Conservation (phyloP, 2,329 filamentous ascomycete species). For the Ceratocystis harringtonii region DNA sequence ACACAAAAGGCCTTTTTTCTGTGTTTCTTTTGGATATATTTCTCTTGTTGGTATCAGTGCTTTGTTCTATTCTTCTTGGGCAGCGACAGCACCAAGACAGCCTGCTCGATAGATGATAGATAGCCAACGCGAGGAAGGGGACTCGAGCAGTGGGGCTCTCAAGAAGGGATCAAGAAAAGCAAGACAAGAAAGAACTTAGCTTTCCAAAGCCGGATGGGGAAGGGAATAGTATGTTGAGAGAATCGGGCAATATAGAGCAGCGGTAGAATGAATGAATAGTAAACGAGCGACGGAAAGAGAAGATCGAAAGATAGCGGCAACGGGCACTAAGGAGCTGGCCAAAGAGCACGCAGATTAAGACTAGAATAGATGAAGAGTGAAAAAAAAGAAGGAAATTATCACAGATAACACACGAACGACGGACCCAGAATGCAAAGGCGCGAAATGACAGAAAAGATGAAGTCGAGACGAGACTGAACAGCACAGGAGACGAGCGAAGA, state of each 20-base stretch:
- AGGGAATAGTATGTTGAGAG: not conserved
- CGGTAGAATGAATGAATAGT: not conserved
- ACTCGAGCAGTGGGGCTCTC: not conserved
- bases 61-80: not conserved
- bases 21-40: too few relatives aligned
- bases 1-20: too few relatives aligned
- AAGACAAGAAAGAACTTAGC: not conserved
- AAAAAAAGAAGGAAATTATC: not conserved
- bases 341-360: not conserved
- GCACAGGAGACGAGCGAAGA: not conserved
- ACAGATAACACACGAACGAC: not conserved
- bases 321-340: not conserved
- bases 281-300: slow-evolving; percentile 2
- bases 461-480: not conserved
- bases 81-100: too few relatives aligned
- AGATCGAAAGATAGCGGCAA: not conserved
- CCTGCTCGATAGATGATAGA: not conserved
- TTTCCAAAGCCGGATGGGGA: not conserved
- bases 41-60: not conserved
- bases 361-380: not conserved
- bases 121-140: not conserved
- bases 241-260: not conserved
- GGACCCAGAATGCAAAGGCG: not conserved
- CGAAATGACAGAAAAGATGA: not conserved
- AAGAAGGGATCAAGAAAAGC: not conserved